A percentile compares a stretch with the other conserved stretches of the same genome.
Evolutionary conservation across 2,329 filamentous ascomycete species (phyloP).

Genomic region (Podosphaera fusca): DNA sequence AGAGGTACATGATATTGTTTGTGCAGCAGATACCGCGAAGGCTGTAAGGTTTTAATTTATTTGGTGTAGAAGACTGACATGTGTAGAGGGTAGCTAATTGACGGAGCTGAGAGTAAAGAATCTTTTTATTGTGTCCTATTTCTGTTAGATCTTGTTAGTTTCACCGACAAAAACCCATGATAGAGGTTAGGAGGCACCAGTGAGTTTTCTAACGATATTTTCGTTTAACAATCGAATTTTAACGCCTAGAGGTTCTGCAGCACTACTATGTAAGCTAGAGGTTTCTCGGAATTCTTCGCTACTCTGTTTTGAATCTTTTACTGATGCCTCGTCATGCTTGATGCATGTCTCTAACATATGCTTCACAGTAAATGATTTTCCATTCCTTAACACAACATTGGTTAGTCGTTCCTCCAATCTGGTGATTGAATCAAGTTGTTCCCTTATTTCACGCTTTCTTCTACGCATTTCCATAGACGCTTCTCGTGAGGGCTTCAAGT

Average conservation of each 20-base stretch:
- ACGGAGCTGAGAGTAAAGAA: conserved; percentile 12
- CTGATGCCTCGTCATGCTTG: conserved; percentile 12
- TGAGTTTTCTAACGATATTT: conserved; percentile 15
- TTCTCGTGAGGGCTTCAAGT: conserved; percentile 22
- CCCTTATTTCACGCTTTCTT: conserved; percentile 11
- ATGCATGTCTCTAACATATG: conserved; percentile 14
- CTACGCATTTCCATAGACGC: conserved; percentile 23
- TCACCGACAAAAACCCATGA: not conserved
- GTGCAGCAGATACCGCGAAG: conserved; percentile 28
- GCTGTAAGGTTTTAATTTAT: conserved; percentile 19
- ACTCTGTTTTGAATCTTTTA: conserved; percentile 4
- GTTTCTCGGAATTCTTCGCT: conserved; percentile 4
- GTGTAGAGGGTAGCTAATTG: conserved; percentile 20
- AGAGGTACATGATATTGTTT: conserved; percentile 26
- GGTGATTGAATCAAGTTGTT: conserved; percentile 11
- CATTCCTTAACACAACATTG: conserved; percentile 5
- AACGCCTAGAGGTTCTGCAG: conserved; percentile 8
- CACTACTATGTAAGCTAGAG: conserved; percentile 2
- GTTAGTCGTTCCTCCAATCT: conserved; percentile 12
- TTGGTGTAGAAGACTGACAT: conserved; percentile 9
- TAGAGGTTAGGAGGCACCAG: conserved; percentile 5
- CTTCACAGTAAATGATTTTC: conserved; percentile 12
- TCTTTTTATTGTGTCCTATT: conserved; percentile 14
- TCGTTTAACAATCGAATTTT: conserved; percentile 12
- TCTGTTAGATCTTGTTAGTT: conserved; percentile 9